Conservation (phyloP, 441 rosid species). For the Euphorbia celastroides region DNA sequence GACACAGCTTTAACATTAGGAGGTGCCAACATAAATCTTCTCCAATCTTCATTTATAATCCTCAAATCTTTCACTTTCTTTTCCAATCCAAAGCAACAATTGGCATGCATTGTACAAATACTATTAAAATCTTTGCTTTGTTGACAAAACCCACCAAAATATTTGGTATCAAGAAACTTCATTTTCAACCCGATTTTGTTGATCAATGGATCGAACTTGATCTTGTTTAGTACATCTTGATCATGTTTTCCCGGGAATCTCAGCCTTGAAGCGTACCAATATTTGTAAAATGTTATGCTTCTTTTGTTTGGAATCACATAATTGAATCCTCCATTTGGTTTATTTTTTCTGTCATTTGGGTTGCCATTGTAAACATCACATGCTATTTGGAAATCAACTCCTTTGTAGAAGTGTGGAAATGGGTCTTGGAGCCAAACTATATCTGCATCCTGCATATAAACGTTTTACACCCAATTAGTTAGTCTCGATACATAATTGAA, state of each 20-base stretch:
- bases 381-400: constrained; percentile 77
- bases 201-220: constrained; percentile 44
- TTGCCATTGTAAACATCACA: constrained; percentile 60
- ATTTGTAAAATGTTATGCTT: constrained; percentile 66
- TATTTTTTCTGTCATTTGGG: constrained; percentile 40
- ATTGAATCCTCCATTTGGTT: constrained; percentile 75
- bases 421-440: constrained; percentile 88
- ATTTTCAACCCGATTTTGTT: constrained; percentile 46
- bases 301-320: constrained; percentile 61
- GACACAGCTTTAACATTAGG: constrained; percentile 26
- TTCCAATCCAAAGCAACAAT: constrained; percentile 78
- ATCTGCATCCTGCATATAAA: constrained; percentile 63
- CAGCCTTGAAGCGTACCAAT: constrained; percentile 59
- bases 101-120: constrained; percentile 79
- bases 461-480: background rate
- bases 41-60: constrained; percentile 74
- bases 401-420: constrained; percentile 51
- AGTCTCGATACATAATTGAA: no score
- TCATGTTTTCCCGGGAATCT: constrained; percentile 53
- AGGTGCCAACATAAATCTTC: constrained; percentile 42
- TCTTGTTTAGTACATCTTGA: constrained; percentile 68
- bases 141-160: constrained; percentile 80
- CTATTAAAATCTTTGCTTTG: constrained; percentile 59
- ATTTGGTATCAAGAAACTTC: constrained; percentile 64
- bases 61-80: constrained; percentile 62